Base-by-base conservation (phyloP, 768 basidiomycete genomes). In the Lepiota venenata region DNA sequence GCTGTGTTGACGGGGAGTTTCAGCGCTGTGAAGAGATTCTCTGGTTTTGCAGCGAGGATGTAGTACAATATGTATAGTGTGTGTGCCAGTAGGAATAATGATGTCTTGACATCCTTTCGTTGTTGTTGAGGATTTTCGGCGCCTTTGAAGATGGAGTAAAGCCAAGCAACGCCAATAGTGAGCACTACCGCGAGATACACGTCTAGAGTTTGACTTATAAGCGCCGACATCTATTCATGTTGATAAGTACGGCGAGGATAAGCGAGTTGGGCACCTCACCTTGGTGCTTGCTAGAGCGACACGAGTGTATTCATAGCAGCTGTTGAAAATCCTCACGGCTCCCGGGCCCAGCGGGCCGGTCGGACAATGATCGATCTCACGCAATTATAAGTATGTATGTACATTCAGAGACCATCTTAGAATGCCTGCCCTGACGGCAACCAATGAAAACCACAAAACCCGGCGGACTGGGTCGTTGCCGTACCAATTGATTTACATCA, bases 21-120 rank as follows among this genome's bases (percentile, higher is more conserved):
- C n/a, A 88, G 70, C 2, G 72, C 67, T 37, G 69, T 71, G 65
- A 87, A 91, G 29, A 91, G 63, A 61, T 89, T 89, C 43, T 76
- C 74, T 8, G 87, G 84, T 47, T 74, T 76, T 20, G 69, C 64
- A 12, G 80, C 66, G 29, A 80, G 61, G 8, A 84, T 55, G 20
- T 62, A 63, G 61, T 82, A 73, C 15, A 83, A 64, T 18, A 77
- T 68, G 58, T 73, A 79, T 20, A 84, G 60, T 0, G 83, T 74
- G 60, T 88, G 82, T 14, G 74, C 50, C 4, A 81, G 68, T 15
- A 84, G 64, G 14, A 80, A 58, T 4, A 74, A 25, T 4, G 72
- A 75, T 7, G 45, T 47, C 15, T 46, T 43, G 74, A 63, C 2
- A 66, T 38, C 56, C 16, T 22, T 42, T 14, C 16, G 51, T 20